Conservation (phyloP, 257 asterid genomes). For the Solanum medicagineum region DNA sequence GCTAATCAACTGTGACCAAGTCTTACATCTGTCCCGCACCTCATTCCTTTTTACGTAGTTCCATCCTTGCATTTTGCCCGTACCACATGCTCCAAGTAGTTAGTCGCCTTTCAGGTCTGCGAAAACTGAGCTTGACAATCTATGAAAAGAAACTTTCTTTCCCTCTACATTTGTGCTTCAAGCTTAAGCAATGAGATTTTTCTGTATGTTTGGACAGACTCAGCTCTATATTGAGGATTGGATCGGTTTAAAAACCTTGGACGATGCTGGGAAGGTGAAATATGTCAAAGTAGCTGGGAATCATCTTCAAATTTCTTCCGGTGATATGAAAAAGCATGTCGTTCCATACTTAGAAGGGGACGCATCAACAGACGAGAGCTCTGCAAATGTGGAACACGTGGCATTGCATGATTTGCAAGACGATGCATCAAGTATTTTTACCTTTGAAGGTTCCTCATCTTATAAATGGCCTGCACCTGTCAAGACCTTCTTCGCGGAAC, state of each 20-base stretch:
- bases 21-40: neutral
- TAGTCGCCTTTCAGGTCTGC: neutral
- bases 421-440: neutral
- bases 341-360: slow-evolving; percentile 52
- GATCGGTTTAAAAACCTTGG: slow-evolving; percentile 71
- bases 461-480: slow-evolving; percentile 22
- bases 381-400: neutral
- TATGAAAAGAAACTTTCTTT: neutral
- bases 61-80: neutral
- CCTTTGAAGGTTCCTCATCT: slow-evolving; percentile 19
- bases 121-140: neutral
- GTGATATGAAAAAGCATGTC: slow-evolving; percentile 52
- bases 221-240: slow-evolving; percentile 46
- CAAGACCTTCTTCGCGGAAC: slow-evolving; percentile 25
- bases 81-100: neutral
- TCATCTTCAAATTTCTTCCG: slow-evolving; percentile 64
- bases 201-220: slow-evolving; percentile 9
- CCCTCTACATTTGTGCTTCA: neutral
- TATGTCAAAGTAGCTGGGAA: slow-evolving; percentile 54
- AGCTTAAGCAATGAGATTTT: neutral
- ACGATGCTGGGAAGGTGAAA: slow-evolving; percentile 57
- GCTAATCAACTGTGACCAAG: neutral
- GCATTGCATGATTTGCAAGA: neutral
- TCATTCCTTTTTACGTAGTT: neutral
- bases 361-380: neutral